Evolutionary conservation across 257 asterid genomes (phyloP), one percentile per base, ranked within the genome.

Genomic region (Verbascum thapsus): DNA sequence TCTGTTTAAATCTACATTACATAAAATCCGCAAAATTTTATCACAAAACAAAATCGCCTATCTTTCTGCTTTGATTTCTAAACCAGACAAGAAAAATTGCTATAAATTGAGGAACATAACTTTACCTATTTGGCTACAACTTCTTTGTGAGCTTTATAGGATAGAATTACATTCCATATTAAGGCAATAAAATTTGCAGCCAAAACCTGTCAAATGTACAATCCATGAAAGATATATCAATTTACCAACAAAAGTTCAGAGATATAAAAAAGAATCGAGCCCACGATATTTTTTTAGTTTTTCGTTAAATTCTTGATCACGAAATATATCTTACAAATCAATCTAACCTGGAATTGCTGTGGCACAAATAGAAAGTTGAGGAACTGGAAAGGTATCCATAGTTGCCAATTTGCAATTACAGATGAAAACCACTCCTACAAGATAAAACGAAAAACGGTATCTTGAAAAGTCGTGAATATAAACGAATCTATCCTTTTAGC

Each of bases 341-440:
- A 68, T 72, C 79, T 19, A 66, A 91, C 98, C 98, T 91, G 98
- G 83, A 91, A 88, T 66, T 88, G 96, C 64, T 88, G 96, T 3
- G 96, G 98, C 26, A 91, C 96, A 49, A 86, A 88, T n/a, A 88
- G 84, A 59, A 91, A 91, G 80, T 91, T 91, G 70, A 91, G 75
- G 77, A 91, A 91, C 75, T 91, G 98, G 65, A 91, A 91, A 60
- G 98, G 98, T 69, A 91, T 83, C 98, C 98, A 91, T 3, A 91
- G 85, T 72, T 88, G 95, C 98, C 98, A 91, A 75, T 91, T 91
- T 42, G 87, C 98, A 68, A 91, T 44, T 73, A 91, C 92, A n/a
- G 98, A 71, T 2, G 96, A 77, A 66, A 88, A 80, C 98, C 98
- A 91, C 64, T 88, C 96, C 98, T 91, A 11, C 19, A 76, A 63